Percentiles rank a stretch among this genome's conserved stretches.
Conservation (phyloP, 2,329 filamentous ascomycete genomes). For the Pseudogymnoascus sp. region DNA sequence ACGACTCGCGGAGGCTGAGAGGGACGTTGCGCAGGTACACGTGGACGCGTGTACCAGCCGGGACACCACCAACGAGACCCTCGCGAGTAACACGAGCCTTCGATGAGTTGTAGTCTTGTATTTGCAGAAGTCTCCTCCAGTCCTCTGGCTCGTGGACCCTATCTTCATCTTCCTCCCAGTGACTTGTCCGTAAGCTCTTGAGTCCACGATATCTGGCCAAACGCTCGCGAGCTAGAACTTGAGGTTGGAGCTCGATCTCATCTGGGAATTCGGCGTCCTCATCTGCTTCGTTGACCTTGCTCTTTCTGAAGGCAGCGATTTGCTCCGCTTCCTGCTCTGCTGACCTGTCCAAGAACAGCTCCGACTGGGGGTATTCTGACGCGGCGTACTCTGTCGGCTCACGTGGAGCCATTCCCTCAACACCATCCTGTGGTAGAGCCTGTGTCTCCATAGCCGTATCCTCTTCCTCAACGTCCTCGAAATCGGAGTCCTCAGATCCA, state of each 20-base stretch:
- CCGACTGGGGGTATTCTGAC: constrained; percentile 88
- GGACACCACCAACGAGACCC: constrained; percentile 79
- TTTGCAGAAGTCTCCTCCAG: constrained; percentile 77
- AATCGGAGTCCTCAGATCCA: constrained; percentile 73
- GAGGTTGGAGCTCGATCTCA: constrained; percentile 87
- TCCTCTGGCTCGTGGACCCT: constrained; percentile 79
- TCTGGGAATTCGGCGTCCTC: constrained; percentile 96
- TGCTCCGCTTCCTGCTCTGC: constrained; percentile 78
- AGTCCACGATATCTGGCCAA: constrained; percentile 81
- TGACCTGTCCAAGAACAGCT: constrained; percentile 71
- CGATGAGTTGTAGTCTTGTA: constrained; percentile 83
- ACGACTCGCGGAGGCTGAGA: constrained; percentile 43
- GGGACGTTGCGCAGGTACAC: constrained; percentile 63
- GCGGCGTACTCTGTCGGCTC: constrained; percentile 70
- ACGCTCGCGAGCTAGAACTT: constrained; percentile 78
- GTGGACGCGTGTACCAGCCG: constrained; percentile 73
- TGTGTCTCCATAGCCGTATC: constrained; percentile 45
- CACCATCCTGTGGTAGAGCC: constrained; percentile 72
- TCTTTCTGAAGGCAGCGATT: constrained; percentile 71
- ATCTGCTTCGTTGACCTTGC: constrained; percentile 71
- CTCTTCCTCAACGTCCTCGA: constrained; percentile 61
- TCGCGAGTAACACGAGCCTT: constrained; percentile 72
- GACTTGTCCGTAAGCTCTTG: constrained; percentile 81
- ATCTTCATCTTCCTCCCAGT: constrained; percentile 87
- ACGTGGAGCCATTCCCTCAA: constrained; percentile 60